These are phyloP conservation scores for Russula dissimulans DNA, from an alignment of 768 basidiomycete genomes.

Conservation along the genomic window DNA sequence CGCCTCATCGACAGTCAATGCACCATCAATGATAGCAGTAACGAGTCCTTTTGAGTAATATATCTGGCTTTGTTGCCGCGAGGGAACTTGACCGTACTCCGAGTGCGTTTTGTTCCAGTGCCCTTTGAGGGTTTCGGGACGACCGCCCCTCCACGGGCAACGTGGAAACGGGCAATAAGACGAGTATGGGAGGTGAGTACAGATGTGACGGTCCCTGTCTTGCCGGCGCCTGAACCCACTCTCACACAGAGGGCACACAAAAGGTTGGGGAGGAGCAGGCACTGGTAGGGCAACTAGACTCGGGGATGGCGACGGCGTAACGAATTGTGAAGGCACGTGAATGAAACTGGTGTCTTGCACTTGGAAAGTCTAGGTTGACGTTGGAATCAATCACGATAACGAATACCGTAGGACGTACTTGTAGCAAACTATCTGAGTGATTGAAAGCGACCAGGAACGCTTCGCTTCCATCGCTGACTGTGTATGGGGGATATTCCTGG, in stretches of 20 bases:
- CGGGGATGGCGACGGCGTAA: not conserved
- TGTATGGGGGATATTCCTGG: too few relatives aligned
- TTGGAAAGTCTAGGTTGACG: too few relatives aligned
- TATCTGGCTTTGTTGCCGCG: too few relatives aligned
- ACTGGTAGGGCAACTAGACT: not conserved
- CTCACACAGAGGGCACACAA: not conserved
- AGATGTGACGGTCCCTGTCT: not conserved
- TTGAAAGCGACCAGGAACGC: too few relatives aligned
- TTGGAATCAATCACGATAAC: too few relatives aligned
- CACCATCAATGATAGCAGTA: too few relatives aligned
- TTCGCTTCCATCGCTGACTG: too few relatives aligned
- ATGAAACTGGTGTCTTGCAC: too few relatives aligned
- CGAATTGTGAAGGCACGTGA: not conserved
- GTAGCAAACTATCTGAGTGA: too few relatives aligned
- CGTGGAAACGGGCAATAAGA: not conserved
- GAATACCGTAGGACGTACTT: too few relatives aligned
- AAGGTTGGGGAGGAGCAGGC: not conserved
- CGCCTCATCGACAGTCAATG: too few relatives aligned
- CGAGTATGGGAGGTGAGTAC: not conserved
- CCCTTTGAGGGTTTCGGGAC: not conserved
- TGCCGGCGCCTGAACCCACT: not conserved
- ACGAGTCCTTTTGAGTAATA: too few relatives aligned
- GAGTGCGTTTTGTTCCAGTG: not conserved
- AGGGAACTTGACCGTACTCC: not conserved
- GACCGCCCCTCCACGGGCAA: not conserved